Percentiles rank a stretch among this genome's conserved stretches.
These are phyloP conservation scores for Osmanthus fragrans DNA, from an alignment of 257 asterid species.

Conservation along the genomic window DNA sequence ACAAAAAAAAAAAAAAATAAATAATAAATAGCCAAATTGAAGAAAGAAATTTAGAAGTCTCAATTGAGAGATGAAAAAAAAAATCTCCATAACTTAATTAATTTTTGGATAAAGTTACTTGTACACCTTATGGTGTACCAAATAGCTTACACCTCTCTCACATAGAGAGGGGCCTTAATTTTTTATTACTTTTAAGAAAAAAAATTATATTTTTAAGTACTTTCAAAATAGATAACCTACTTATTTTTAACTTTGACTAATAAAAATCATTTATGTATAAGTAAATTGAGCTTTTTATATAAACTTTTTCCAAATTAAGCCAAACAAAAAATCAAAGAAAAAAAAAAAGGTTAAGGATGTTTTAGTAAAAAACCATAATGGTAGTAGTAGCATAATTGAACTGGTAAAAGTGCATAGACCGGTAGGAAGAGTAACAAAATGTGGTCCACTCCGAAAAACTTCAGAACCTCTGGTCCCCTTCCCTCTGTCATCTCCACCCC, in stretches of 20 bases:
- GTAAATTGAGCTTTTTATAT: background rate
- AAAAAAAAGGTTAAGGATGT: background rate
- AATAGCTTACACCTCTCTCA: too few species aligned
- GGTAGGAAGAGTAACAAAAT: background rate
- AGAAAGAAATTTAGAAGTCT: background rate
- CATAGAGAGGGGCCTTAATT: too few species aligned
- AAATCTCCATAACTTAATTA: background rate
- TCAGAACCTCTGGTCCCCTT: conserved; percentile 39
- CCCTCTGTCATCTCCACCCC: conserved; percentile 34
- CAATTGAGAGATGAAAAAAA: background rate
- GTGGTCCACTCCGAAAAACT: conserved; percentile 40
- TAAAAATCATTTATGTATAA: too few species aligned
- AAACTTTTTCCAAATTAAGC: background rate
- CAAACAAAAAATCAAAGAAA: background rate
- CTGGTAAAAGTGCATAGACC: background rate
- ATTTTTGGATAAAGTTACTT: too few species aligned
- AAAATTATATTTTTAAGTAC: background rate
- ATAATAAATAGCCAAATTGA: too few species aligned
- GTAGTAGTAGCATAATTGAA: background rate
- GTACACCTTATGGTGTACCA: too few species aligned
- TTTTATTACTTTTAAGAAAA: too few species aligned
- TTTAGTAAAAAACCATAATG: background rate
- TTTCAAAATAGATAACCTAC: too few species aligned
- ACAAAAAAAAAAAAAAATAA: too few species aligned
- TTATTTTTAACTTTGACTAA: too few species aligned